A percentile compares a stretch with the other conserved stretches of the same genome.
phyloP scores from a whole-genome alignment of 257 asterid species.

The Solanum pinnatisectum region DNA sequence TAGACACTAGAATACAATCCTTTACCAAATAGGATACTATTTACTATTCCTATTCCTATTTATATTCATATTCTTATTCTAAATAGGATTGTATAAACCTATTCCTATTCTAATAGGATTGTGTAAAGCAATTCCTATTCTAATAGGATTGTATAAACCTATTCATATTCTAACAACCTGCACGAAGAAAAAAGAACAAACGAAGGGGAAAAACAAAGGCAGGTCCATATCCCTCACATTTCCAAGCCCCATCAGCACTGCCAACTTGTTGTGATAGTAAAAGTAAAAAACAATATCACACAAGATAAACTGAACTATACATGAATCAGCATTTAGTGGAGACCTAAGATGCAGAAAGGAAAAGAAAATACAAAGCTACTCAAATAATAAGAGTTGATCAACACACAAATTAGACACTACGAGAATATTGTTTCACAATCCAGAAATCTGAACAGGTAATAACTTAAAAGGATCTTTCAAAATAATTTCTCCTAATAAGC shows the following conservation, averaged over 20 bases:
- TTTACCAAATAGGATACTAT: too few species aligned
- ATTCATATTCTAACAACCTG: too few species aligned
- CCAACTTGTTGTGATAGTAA: not conserved
- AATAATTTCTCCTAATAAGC: not conserved
- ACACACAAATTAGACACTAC: not conserved
- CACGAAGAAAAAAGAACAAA: not conserved
- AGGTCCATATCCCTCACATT: constrained; percentile 1
- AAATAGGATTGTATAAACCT: too few species aligned
- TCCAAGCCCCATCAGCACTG: not conserved
- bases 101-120: too few species aligned
- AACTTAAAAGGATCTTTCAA: not conserved
- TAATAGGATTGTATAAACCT: too few species aligned
- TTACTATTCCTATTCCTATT: too few species aligned
- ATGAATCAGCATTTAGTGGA: not conserved
- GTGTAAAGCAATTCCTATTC: too few species aligned
- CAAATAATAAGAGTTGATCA: not conserved
- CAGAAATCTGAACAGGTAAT: not conserved
- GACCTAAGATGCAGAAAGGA: not conserved
- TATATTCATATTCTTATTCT: too few species aligned
- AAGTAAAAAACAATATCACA: not conserved
- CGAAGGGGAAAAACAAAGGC: not conserved
- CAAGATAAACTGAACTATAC: not conserved
- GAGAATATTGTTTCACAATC: not conserved
- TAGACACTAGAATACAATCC: too few species aligned
- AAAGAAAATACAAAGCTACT: not conserved